Conservation (phyloP, 2,329 filamentous ascomycete genomes). For the Fusarium floridanum region DNA sequence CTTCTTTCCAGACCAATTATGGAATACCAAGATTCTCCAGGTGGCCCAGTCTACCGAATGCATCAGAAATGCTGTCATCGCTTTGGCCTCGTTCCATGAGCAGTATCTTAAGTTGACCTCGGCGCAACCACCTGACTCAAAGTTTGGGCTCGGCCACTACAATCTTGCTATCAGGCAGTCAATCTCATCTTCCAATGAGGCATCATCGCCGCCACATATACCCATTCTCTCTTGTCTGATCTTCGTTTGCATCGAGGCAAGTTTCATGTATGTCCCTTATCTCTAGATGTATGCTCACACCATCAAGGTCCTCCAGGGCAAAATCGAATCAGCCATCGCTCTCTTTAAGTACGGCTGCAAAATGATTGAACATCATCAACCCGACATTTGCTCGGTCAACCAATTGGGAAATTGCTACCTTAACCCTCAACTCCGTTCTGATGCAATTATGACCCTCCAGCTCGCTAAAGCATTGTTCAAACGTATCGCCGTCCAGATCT, state of each 20-base stretch:
- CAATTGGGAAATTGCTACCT: neutral
- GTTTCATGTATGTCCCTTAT: accelerated
- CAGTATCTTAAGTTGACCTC: conserved; percentile 13
- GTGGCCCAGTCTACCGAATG: conserved; percentile 12
- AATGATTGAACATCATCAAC: conserved; percentile 24
- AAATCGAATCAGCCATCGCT: conserved; percentile 18
- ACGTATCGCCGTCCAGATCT: conserved; percentile 19
- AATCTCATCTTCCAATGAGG: neutral
- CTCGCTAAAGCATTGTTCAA: conserved; percentile 16
- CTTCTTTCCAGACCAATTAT: conserved; percentile 26
- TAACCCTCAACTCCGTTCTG: accelerated
- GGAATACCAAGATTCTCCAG: conserved; percentile 22
- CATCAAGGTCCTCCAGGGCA: conserved; percentile 29
- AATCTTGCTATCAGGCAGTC: conserved; percentile 28
- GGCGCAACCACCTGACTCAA: neutral
- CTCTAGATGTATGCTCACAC: accelerated
- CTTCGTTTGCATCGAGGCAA: conserved; percentile 31
- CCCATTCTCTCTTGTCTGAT: conserved; percentile 29
- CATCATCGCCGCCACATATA: neutral
- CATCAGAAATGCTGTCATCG: conserved; percentile 18
- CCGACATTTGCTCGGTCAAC: neutral
- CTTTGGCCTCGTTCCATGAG: conserved; percentile 20
- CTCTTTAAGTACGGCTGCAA: conserved; percentile 32
- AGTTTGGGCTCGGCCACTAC: conserved; percentile 16
- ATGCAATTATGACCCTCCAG: neutral